Conservation (phyloP, 495 filamentous ascomycete genomes). For the Penicillium simplicissimum region DNA sequence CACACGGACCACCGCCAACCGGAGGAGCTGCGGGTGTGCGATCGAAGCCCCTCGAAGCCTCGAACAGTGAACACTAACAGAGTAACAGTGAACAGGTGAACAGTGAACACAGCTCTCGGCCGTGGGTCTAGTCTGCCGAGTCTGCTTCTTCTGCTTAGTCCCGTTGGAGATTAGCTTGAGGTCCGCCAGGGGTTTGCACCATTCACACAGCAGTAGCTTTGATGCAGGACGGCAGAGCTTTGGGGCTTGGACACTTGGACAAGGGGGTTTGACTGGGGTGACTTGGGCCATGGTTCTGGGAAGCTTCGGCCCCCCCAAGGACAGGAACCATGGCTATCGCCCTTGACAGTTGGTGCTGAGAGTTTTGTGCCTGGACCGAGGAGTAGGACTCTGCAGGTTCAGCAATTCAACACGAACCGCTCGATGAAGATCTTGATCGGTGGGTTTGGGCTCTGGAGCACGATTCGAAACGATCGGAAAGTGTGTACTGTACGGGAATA, state of each 20-base stretch:
- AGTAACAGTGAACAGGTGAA: no score
- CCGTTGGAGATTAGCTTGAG: neutral
- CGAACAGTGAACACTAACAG: no score
- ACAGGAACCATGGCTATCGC: constrained; percentile 9
- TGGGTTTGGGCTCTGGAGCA: neutral
- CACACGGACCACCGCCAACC: constrained; percentile 1
- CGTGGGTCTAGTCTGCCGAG: neutral
- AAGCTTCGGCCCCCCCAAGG: constrained; percentile 12
- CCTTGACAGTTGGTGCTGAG: neutral
- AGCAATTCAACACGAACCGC: neutral
- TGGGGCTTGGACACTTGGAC: neutral
- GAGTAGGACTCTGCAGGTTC: neutral
- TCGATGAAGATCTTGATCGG: constrained; percentile 12
- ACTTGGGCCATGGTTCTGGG: neutral
- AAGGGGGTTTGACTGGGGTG: no score
- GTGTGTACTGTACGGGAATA: no score
- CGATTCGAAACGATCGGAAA: constrained; percentile 1
- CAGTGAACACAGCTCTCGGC: neutral
- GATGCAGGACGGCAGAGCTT: constrained; percentile 4
- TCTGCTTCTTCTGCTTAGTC: neutral
- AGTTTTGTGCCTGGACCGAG: no score
- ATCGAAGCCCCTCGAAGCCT: neutral
- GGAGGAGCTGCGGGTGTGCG: neutral
- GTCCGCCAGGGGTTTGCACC: neutral
- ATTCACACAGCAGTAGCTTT: neutral